Evolutionary conservation across 208 protist species (phyloP), one percentile per base, ranked within the genome.

Genomic region (Acanthamoeba sp.): DNA sequence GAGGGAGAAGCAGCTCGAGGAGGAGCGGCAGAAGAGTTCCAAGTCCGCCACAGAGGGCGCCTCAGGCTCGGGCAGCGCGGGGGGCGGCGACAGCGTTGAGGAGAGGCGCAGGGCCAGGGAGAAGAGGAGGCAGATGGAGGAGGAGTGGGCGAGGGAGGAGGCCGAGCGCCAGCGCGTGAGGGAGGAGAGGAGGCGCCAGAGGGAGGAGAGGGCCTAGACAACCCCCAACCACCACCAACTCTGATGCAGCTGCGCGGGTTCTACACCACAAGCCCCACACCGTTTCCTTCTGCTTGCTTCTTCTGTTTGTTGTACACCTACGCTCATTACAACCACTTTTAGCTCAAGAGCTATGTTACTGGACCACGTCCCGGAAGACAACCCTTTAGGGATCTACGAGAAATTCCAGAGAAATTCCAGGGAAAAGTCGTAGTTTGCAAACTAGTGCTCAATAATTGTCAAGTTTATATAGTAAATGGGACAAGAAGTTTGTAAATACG

Each of bases 1-100:
- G 76, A 42, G 45, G 76, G 45, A 85, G 76, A 85, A 85, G 64
- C 64, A 85, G 76, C 76, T 57, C n/a, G 42, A 85, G 34, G 45
- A 55, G 34, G 76, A 85, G 76, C 76, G 45, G 12, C 29, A 85
- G 76, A 85, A 85, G 76, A 34, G 50, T 24, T 34, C 9, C 7
- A 20, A 4, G 12, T 0, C 18, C 24, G 76, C 36, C 5, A 20
- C 12, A 4, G 45, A 50, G 45, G 45, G 62, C n/a, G n/a, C n/a
- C n/a, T n/a, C n/a, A n/a, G n/a, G n/a, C 24, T 0, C 20, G 14
- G 10, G n/a, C 20, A 38, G n/a, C 64, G 34, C 64, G 24, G 27
- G 16, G 7, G 34, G n/a, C 12, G 66, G n/a, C 36, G 66, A 78
- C 66, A 42, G 36, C 42, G 45, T 18, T 20, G 45, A 85, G 34